phyloP scores from a whole-genome alignment of 768 basidiomycete species.

The Lentinula detonsa region DNA sequence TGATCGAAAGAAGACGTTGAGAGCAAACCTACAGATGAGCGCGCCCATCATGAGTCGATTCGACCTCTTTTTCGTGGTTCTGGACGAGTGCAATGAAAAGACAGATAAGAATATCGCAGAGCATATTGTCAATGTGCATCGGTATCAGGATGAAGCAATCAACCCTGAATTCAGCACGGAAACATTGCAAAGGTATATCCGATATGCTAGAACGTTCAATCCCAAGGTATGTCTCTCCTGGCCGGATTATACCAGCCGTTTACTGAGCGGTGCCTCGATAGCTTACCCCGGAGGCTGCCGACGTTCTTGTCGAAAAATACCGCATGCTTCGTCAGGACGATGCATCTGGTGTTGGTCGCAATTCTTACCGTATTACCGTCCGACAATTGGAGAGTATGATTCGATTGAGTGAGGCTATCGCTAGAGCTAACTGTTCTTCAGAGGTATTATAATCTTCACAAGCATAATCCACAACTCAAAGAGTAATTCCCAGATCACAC shows the following conservation, averaged over 20 bases:
- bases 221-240: slow-evolving; percentile 64
- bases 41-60: slow-evolving; percentile 99
- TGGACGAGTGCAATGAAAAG: slow-evolving; percentile 94
- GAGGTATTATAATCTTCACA: slow-evolving; percentile 45
- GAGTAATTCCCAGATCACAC: slow-evolving; percentile 61
- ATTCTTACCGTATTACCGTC: slow-evolving; percentile 96
- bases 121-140: slow-evolving; percentile 97
- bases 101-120: slow-evolving; percentile 90
- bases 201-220: slow-evolving; percentile 95
- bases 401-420: slow-evolving; percentile 94
- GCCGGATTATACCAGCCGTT: neutral
- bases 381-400: slow-evolving; percentile 99
- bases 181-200: slow-evolving; percentile 92
- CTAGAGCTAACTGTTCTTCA: slow-evolving; percentile 92
- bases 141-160: slow-evolving; percentile 92
- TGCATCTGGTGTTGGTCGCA: slow-evolving; percentile 77
- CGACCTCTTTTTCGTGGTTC: slow-evolving; percentile 95
- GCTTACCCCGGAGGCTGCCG: slow-evolving; percentile 90
- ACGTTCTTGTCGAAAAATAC: slow-evolving; percentile 94
- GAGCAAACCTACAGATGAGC: slow-evolving; percentile 95
- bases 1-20: slow-evolving; percentile 86
- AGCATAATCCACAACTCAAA: neutral
- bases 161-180: slow-evolving; percentile 97
- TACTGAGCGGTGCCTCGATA: slow-evolving; percentile 22
- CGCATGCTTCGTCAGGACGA: slow-evolving; percentile 90